Evolutionary conservation across 75 land plant genomes (phyloP), one percentile per base, ranked within the genome.

Genomic region (Ceratopteris richardii): DNA sequence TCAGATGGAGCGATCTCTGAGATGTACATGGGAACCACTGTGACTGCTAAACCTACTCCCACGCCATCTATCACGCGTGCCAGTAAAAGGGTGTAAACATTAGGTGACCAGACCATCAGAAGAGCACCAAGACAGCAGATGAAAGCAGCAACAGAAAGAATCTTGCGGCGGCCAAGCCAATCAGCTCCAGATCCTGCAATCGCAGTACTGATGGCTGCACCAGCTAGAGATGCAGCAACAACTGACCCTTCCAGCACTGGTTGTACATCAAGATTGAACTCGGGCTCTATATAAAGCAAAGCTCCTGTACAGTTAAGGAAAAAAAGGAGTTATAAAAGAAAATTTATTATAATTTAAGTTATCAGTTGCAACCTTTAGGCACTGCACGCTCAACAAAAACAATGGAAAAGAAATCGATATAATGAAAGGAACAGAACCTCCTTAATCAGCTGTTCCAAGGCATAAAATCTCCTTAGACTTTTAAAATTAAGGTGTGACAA

Each of bases 1-100:
- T 85, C 89, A 0, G 89, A 33, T 10, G 89, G 89, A 0, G 89
- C 89, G 14, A 78, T 76, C 60, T 85, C 89, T 52, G 89, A 80
- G 43, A 85, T 82, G 52, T 85, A 85, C 10, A 75, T 61, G 0
- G 89, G 86, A 36, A 70, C 75, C 31, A 85, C 71, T 13, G 89
- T 85, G 9, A 85, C 82, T 0, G 86, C 79, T 5, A 85, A 67
- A 17, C 86, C 89, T 33, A 82, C 57, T 1, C 89, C 89, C 51
- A 82, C 66, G 20, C 89, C 89, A 51, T 74, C 82, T n/a, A 85
- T 50, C 0, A 85, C 63, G 58, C 89, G 76, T 0, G 65, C 82
- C 47, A 82, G 36, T 19, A 82, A 69, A 1, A 85, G 74, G 1
- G 76, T 28, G 29, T 79, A 78, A 0, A 85, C 82, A 68, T 85